A percentile compares a stretch with the other conserved stretches of the same genome.
These are phyloP conservation scores for Goffeauzyma gilvescens DNA, from an alignment of 768 basidiomycete genomes.

Conservation along the genomic window DNA sequence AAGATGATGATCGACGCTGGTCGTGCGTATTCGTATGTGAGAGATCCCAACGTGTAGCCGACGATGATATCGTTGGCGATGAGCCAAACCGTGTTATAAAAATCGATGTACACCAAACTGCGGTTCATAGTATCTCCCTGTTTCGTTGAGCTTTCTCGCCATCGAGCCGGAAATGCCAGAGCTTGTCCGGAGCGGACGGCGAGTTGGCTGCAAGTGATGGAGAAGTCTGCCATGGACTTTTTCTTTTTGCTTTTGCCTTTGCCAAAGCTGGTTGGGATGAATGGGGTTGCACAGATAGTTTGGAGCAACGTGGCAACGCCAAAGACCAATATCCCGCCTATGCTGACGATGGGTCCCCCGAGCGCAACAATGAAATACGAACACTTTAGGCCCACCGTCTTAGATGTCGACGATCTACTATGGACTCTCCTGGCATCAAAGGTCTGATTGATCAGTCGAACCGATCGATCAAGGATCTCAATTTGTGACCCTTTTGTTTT, in stretches of 20 bases:
- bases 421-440: background rate
- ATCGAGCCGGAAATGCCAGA: conserved; percentile 36
- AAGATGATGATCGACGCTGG: conserved; percentile 35
- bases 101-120: conserved; percentile 35
- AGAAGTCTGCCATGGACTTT: too few relatives aligned
- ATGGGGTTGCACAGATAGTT: too few relatives aligned
- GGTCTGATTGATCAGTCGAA: background rate
- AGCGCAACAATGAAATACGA: too few relatives aligned
- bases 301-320: too few relatives aligned
- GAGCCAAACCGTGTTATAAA: conserved; percentile 82
- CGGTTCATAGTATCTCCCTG: conserved; percentile 35
- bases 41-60: conserved; percentile 51
- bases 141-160: conserved; percentile 21
- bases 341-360: too few relatives aligned
- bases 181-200: conserved; percentile 42
- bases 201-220: conserved; percentile 46
- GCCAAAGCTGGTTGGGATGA: too few relatives aligned
- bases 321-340: too few relatives aligned
- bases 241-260: too few relatives aligned
- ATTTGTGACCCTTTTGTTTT: background rate
- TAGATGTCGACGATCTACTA: too few relatives aligned
- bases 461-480: background rate
- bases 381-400: too few relatives aligned
- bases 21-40: conserved; percentile 52
- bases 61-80: conserved; percentile 76